Percentiles rank a stretch among this genome's conserved stretches.
phyloP scores from a whole-genome alignment of 148 eudicot genomes.

The Camellia japonica region DNA sequence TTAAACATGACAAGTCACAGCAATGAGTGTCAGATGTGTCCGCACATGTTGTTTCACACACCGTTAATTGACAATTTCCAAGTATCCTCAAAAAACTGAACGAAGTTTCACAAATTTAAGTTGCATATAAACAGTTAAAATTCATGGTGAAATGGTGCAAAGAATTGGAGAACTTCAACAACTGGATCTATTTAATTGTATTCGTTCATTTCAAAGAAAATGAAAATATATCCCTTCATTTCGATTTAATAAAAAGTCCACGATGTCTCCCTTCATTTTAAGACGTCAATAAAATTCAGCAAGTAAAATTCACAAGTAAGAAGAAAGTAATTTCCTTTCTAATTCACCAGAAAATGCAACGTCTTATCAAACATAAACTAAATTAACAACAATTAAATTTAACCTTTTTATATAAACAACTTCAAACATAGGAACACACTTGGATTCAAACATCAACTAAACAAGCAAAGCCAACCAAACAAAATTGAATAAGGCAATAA shows the following conservation, averaged over 20 bases:
- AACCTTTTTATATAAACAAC: background rate
- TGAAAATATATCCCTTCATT: no score
- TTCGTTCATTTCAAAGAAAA: no score
- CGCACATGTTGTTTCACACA: background rate
- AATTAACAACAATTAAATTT: background rate
- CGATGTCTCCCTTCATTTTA: background rate
- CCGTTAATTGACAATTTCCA: background rate
- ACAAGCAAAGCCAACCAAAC: background rate
- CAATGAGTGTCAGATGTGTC: background rate
- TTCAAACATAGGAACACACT: background rate
- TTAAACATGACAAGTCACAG: background rate
- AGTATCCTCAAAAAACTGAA: background rate
- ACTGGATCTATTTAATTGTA: no score
- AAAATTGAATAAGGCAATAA: slow-evolving; percentile 4
- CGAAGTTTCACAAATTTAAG: background rate
- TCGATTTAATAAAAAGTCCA: background rate
- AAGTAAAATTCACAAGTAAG: background rate
- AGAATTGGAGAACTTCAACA: background rate
- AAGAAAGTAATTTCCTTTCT: background rate
- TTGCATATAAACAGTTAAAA: background rate
- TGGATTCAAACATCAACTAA: background rate
- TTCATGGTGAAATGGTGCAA: background rate
- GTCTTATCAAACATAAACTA: background rate
- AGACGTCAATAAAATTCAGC: background rate
- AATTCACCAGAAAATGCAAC: background rate